Percentiles rank a stretch among this genome's conserved stretches.
phyloP scores from a whole-genome alignment of 768 basidiomycete species.

The Suillus discolor region DNA sequence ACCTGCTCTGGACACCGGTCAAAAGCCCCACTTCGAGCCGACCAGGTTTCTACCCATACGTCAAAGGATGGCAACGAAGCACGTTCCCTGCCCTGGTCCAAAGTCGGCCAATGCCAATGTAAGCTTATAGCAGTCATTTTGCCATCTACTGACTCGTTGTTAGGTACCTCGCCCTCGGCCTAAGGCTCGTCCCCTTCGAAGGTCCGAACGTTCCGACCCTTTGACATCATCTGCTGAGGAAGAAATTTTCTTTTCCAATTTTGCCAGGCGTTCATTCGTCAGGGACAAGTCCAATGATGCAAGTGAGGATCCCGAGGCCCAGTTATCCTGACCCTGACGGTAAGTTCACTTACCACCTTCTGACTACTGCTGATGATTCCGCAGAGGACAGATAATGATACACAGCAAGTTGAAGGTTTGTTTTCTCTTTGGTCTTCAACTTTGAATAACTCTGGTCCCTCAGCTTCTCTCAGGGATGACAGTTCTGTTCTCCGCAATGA shows the following conservation, averaged over 20 bases:
- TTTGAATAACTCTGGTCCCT: background rate
- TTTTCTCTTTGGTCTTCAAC: background rate
- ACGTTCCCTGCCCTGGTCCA: background rate
- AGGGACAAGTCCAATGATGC: background rate
- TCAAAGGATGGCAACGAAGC: background rate
- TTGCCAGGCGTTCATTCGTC: background rate
- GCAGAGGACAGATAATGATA: background rate
- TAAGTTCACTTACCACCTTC: background rate
- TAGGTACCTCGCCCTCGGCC: background rate
- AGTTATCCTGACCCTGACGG: background rate
- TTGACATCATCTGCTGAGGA: background rate
- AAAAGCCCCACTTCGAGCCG: background rate
- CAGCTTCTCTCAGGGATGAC: background rate
- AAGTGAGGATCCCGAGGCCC: background rate
- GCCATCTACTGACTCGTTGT: background rate
- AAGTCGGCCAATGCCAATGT: background rate
- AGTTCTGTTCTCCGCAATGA: background rate
- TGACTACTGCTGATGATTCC: background rate
- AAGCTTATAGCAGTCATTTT: background rate
- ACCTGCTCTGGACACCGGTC: background rate
- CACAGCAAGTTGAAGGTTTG: background rate
- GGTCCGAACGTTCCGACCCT: background rate
- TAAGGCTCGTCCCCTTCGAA: background rate
- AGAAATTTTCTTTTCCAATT: background rate
- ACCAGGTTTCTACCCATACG: background rate